Evolutionary conservation across 345 rosid genomes (phyloP).

Genomic region (Adansonia digitata): DNA sequence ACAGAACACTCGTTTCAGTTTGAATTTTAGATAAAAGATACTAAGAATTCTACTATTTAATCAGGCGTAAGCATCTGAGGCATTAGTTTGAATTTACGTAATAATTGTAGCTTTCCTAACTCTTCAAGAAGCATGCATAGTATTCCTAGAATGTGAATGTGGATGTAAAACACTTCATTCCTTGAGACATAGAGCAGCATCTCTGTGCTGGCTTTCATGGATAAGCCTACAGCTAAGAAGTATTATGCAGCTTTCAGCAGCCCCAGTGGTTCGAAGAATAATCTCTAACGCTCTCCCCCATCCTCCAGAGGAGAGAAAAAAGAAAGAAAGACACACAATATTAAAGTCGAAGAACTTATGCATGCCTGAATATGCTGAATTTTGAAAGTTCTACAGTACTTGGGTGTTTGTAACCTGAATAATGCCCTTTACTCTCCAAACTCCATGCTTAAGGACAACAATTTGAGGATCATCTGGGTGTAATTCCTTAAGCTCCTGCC

Average conservation of each 20-base stretch:
- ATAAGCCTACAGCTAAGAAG: background rate
- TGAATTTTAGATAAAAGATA: background rate
- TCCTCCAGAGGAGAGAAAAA: background rate
- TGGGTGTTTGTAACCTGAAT: slow-evolving; percentile 56
- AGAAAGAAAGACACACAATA: background rate
- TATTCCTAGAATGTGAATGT: background rate
- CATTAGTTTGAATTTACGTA: background rate
- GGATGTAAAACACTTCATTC: background rate
- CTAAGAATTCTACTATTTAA: background rate
- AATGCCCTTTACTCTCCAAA: slow-evolving; percentile 94
- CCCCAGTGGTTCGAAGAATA: background rate
- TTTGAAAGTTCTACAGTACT: background rate
- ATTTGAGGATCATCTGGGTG: slow-evolving; percentile 88
- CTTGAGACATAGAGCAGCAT: background rate
- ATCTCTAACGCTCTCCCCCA: background rate
- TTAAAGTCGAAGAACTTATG: background rate
- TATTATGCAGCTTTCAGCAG: background rate
- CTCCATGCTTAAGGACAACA: slow-evolving; percentile 78
- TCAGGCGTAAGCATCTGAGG: background rate
- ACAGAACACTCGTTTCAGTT: background rate
- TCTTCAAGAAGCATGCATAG: background rate
- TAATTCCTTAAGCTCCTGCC: slow-evolving; percentile 73
- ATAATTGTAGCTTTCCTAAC: background rate
- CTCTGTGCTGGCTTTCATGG: background rate
- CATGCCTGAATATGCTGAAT: slow-evolving; percentile 5